Evolutionary conservation across 257 asterid genomes (phyloP).

Genomic region (Jasminum sambac): DNA sequence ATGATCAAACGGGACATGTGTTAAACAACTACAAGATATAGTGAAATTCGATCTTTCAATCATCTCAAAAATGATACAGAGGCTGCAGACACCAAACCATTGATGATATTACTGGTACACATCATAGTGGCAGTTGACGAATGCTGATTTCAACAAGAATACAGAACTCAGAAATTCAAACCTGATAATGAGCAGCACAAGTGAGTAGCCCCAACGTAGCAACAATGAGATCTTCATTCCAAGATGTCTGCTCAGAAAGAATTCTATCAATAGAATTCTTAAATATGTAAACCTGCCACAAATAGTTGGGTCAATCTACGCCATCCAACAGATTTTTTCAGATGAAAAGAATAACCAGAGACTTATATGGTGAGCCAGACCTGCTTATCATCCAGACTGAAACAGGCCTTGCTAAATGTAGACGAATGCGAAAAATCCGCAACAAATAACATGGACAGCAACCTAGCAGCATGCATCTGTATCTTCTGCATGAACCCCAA

Average conservation of each 20-base stretch:
- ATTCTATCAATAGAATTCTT: conserved; percentile 56
- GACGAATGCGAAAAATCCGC: conserved; percentile 50
- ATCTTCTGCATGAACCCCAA: conserved; percentile 68
- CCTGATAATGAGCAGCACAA: conserved; percentile 79
- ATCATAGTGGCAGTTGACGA: conserved; percentile 6
- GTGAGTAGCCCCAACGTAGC: conserved; percentile 66
- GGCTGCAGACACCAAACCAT: conserved; percentile 3
- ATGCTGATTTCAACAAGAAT: conserved; percentile 5
- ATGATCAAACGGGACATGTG: conserved; percentile 6
- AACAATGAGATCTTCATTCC: conserved; percentile 63
- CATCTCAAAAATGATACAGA: neutral
- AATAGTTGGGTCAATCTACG: conserved; percentile 27
- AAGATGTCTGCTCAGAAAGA: conserved; percentile 55
- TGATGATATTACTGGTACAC: neutral
- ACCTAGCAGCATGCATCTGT: conserved; percentile 71
- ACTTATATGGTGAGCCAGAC: conserved; percentile 36
- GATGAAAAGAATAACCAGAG: conserved; percentile 21
- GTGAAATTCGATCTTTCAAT: neutral
- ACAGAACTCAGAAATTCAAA: conserved; percentile 29
- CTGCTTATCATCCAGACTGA: conserved; percentile 87
- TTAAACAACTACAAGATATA: conserved; percentile 11
- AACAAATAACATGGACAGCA: conserved; percentile 65
- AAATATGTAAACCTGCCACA: conserved; percentile 59
- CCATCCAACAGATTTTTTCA: conserved; percentile 21
- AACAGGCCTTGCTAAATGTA: conserved; percentile 53